Base-by-base conservation (phyloP, 2,329 filamentous ascomycete species). In the Coniochaeta sp. region DNA sequence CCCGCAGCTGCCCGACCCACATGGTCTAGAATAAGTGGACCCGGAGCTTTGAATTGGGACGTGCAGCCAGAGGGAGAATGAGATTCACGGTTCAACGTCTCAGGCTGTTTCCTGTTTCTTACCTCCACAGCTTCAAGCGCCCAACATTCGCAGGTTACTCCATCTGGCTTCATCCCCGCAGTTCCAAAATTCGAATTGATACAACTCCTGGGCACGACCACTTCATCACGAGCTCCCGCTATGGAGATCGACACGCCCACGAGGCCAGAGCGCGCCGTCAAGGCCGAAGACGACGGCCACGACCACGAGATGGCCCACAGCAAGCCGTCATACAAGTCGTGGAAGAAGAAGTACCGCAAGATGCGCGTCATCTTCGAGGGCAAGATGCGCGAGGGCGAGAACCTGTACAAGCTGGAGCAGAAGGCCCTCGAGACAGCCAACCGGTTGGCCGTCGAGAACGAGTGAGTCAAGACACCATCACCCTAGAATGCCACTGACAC, bases 291-390 rank as follows among this genome's bases (percentile, higher is more conserved):
- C 52, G 67, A 70, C 54, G 66, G 71, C 30, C 68, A 68, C 42
- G 71, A 74, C 59, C 63, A 66, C 24, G 68, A 68, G 36, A 72
- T 71, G 69, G 69, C 66, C 61, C 77, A 80, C 67, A 69, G 72
- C 60, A 81, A 77, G 73, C 79, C 75, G 17, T 82, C 77, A 4
- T 85, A 88, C 73, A 88, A 85, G 70, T 89, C 85, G 52, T 89
- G 82, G 81, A 91, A 90, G 83, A 96, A 96, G 78, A 99, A 99
- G 80, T 99, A 96, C 74, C 89, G 89, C 68, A 96, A 96, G 81
- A 90, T 95, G 86, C 88, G 89, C 75, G 81, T 89, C 71, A 79
- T 81, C 30, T 96, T 95, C 70, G 89, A 95, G 67, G 81, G 86
- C 57, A 86, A 85, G 69, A 90, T 93, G 84, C 84, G 88, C 60